Conservation (phyloP, 2,329 filamentous ascomycete species). For the Penicillium sp. region DNA sequence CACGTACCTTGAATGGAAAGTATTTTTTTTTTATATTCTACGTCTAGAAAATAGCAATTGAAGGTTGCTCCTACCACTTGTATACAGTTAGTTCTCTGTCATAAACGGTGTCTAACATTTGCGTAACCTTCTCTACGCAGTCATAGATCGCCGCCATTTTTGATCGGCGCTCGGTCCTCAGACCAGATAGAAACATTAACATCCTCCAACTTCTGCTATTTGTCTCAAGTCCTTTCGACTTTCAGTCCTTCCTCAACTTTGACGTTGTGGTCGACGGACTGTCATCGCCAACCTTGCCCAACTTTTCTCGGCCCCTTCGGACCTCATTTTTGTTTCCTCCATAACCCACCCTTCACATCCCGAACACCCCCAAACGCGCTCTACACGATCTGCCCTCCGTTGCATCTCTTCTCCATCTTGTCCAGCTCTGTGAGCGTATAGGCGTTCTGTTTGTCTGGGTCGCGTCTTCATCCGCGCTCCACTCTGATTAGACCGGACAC, state of each 20-base stretch:
- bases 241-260: not conserved
- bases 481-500: slow-evolving; percentile 1
- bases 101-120: not conserved
- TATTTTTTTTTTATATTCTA: not conserved
- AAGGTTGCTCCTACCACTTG: not conserved
- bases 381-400: not conserved
- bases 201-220: not conserved
- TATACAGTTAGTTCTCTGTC: too few species aligned
- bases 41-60: not conserved
- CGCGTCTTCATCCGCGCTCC: slow-evolving; percentile 11
- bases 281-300: slow-evolving; percentile 7
- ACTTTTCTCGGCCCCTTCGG: slow-evolving; percentile 19
- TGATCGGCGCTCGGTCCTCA: not conserved
- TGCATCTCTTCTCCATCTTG: not conserved
- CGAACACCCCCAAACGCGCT: not conserved
- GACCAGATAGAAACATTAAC: not conserved
- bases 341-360: slow-evolving; percentile 4
- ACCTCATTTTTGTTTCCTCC: slow-evolving; percentile 9
- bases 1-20: not conserved
- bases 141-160: not conserved
- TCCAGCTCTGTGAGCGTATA: not conserved
- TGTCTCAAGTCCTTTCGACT: not conserved
- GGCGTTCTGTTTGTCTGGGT: slow-evolving; percentile 7
- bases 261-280: not conserved
- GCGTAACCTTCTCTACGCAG: not conserved